phyloP scores from a whole-genome alignment of 192 early-diverging fungal species.

The Entrophospora sp. region DNA sequence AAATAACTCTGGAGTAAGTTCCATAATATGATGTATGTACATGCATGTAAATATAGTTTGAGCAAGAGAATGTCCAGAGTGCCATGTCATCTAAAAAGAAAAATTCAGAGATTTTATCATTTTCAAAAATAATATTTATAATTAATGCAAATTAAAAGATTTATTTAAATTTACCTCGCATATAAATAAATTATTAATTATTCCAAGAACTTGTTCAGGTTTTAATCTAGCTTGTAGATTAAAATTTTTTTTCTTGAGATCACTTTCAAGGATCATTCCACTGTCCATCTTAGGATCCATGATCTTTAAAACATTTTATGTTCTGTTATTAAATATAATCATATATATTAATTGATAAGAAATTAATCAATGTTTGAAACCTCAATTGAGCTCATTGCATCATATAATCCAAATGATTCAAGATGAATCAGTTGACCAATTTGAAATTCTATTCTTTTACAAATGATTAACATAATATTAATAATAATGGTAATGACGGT shows the following conservation, averaged over 20 bases:
- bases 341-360: background rate
- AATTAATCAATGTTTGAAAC: background rate
- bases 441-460: constrained; percentile 38
- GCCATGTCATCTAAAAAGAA: constrained; percentile 44
- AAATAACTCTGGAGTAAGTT: constrained; percentile 24
- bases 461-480: background rate
- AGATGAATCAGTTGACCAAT: constrained; percentile 49
- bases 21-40: constrained; percentile 37
- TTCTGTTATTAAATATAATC: too few relatives aligned
- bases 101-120: background rate
- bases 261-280: constrained; percentile 42
- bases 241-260: constrained; percentile 26
- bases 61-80: constrained; percentile 50
- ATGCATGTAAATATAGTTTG: constrained; percentile 51
- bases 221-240: constrained; percentile 26
- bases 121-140: background rate
- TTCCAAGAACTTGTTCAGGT: constrained; percentile 35
- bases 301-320: constrained; percentile 28
- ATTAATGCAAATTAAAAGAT: background rate
- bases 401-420: constrained; percentile 45
- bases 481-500: background rate
- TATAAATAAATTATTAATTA: constrained; percentile 43
- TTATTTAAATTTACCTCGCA: constrained; percentile 33
- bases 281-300: constrained; percentile 60
- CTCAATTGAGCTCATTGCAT: constrained; percentile 57